Conservation (phyloP, 2,329 filamentous ascomycete species). For the Neoascochyta sp. region DNA sequence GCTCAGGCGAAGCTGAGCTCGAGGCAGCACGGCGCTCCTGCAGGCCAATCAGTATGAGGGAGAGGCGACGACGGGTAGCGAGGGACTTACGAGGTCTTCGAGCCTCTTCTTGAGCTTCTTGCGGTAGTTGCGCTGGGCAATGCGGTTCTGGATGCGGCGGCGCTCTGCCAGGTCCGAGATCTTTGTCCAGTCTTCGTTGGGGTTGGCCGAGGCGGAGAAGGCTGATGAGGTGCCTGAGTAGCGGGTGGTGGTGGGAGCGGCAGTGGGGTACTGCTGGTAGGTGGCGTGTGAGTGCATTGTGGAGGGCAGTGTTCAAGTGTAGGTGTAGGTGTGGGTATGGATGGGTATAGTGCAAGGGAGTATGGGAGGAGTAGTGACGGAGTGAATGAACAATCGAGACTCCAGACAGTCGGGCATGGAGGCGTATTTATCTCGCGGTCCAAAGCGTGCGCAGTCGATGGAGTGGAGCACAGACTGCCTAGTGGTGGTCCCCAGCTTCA, state of each 20-base stretch:
- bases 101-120: conserved; percentile 90
- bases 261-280: conserved; percentile 43
- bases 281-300: conserved; percentile 45
- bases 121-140: conserved; percentile 96
- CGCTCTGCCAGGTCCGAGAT: conserved; percentile 95
- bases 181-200: conserved; percentile 98
- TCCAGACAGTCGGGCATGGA: conserved; percentile 20
- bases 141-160: conserved; percentile 91
- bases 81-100: conserved; percentile 62
- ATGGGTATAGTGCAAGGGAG: no score
- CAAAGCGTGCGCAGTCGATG: conserved; percentile 24
- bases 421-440: conserved; percentile 32
- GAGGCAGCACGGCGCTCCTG: conserved; percentile 68
- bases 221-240: conserved; percentile 86
- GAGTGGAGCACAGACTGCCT: conserved; percentile 26
- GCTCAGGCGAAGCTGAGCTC: conserved; percentile 57
- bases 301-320: conserved; percentile 11
- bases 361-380: no score
- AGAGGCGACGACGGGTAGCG: no score
- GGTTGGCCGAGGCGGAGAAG: conserved; percentile 89
- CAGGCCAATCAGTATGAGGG: conserved; percentile 14
- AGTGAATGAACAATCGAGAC: conserved; percentile 21
- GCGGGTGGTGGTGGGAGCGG: conserved; percentile 47
- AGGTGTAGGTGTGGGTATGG: conserved; percentile 4
- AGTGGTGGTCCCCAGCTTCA: conserved; percentile 30